A percentile compares a stretch with the other conserved stretches of the same genome.
phyloP scores from a whole-genome alignment of 2,329 filamentous ascomycete species.

The Pezicula carpinea region DNA sequence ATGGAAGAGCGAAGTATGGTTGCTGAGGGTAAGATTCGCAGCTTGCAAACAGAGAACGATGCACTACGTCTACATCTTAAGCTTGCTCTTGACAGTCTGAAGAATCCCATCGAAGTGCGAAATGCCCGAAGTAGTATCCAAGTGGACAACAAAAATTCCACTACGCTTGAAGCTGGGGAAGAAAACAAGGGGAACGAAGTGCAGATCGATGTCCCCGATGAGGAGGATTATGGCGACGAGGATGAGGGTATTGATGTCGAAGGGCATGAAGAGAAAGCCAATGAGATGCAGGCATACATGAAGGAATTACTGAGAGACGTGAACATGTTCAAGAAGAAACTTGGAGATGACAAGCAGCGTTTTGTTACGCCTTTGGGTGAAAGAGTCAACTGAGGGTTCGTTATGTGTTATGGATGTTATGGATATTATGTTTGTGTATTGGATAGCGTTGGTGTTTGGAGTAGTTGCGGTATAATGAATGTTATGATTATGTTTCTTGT shows the following conservation, averaged over 20 bases:
- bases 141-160: conserved; percentile 9
- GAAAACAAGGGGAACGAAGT: conserved; percentile 8
- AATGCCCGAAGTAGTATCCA: conserved; percentile 28
- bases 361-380: conserved; percentile 50
- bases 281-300: conserved; percentile 78
- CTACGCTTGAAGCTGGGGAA: not conserved
- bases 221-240: conserved; percentile 44
- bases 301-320: conserved; percentile 78
- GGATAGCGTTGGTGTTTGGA: conserved; percentile 3
- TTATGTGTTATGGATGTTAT: not conserved
- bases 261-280: conserved; percentile 47
- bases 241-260: conserved; percentile 53
- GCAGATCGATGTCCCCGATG: conserved; percentile 16
- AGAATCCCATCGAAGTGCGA: conserved; percentile 73
- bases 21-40: conserved; percentile 89
- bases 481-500: not conserved
- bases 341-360: conserved; percentile 73
- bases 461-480: not conserved
- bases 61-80: conserved; percentile 82
- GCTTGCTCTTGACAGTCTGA: conserved; percentile 78
- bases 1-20: conserved; percentile 94
- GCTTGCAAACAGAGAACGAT: conserved; percentile 85
- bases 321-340: conserved; percentile 75
- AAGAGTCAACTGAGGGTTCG: conserved; percentile 29
- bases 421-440: not conserved